Base-by-base conservation (phyloP, 2,329 filamentous ascomycete genomes). In the Cercospora sp. region DNA sequence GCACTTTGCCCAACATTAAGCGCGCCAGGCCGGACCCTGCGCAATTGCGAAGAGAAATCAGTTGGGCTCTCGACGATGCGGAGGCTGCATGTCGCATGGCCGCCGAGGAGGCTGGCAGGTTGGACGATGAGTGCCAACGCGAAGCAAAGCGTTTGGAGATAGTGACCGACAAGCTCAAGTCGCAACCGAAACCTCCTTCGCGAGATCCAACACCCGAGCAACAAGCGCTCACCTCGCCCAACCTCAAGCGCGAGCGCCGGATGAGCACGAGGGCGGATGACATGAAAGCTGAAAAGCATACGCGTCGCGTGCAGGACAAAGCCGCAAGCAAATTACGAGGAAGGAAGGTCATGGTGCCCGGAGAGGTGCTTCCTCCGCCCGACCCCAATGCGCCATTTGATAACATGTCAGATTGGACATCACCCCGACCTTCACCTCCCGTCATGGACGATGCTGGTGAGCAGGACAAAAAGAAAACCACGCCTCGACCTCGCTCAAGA, bases 161-260 rank as follows among this genome's bases (percentile, higher is more conserved):
- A 66, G 89, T 90, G 73, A 86, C 84, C 66, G 83, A 84, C 73
- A 90, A 89, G 78, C 83, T 90, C 20, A 83, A 88, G 69, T 84
- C 86, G 10, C 82, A 89, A 59, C 87, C 87, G 2, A 83, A 86
- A 76, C 87, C 87, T 18, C 84, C 86, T 2, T 87, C 86, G 20
- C 83, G 85, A 70, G 87, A 89, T 72, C 85, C 87, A n/a, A 87
- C 86, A 1, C 86, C 79, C 1, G 75, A 77, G 64, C 75, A 77
- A 69, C 70, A 71, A 51, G 74, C 72, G 5, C 66, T 78, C 65
- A 78, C 76, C 18, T 77, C 75, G 36, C 76, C 76, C 1, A 78
- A 78, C 31, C 69, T 78, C 30, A 77, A 76, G 68, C 72, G 75
- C 16, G 76, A 77, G 64, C 71, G 73, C 16, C 65, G 74, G n/a